Base-by-base conservation (phyloP, 305 asterid genomes). In the Solanum hybrid region DNA sequence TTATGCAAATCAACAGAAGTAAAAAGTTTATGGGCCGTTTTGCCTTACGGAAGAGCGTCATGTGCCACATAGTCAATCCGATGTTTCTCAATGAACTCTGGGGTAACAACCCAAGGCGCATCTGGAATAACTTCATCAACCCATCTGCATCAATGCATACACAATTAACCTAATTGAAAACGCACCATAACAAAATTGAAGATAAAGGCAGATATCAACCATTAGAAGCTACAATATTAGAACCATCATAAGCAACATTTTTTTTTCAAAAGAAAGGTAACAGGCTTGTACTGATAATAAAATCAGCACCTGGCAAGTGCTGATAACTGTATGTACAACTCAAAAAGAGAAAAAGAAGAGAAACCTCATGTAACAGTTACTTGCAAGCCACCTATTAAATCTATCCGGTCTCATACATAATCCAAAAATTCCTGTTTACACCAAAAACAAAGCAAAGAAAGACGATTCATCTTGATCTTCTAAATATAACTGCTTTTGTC, bases 41-140 rank as follows among this genome's bases (percentile, higher is more conserved):
- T 88, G 73, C 91, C 99, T 94, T 95, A 97, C 99, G 98, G 99
- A 91, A 97, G 98, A 91, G 99, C 91, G 88, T 97, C 99, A 90
- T 97, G 99, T 26, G 99, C 99, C 88, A 97, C 99, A 86, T 89
- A 97, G 91, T 95, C 99, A 79, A 97, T 96, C 42, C 86, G 46
- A 91, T 97, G 99, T 91, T 93, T 94, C 95, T 96, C 99, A 91
- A 96, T 92, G 92, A 96, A 97, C 92, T 96, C 99, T 69, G 95
- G 98, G 87, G 94, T 92, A 89, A 95, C 91, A 88, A 97, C 99
- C 99, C 99, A 97, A 11, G 98, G 99, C 10, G 99, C 99, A 95
- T 96, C 98, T 81, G 98, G 97, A 90, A 97, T 94, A 90, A 97
- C 99, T 94, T 97, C 99, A 87, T 97, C 99, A 90, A 97, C 99